phyloP scores from a whole-genome alignment of 495 filamentous ascomycete genomes.

The Aspergillus cavernicola region DNA sequence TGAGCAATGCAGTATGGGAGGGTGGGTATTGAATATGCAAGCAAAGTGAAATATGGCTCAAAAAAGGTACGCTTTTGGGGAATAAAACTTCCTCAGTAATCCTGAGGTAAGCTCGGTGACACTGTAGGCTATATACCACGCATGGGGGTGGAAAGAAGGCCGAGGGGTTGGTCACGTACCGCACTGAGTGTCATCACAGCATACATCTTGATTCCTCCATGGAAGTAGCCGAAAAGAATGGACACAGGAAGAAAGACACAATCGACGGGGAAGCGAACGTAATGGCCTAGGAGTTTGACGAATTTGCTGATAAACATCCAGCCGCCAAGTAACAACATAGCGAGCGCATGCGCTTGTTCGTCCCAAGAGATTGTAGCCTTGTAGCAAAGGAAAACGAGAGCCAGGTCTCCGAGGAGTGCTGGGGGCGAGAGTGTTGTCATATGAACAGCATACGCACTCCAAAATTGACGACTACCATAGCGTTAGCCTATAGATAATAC shows the following conservation, averaged over 20 bases:
- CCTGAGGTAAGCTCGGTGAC: too few species aligned
- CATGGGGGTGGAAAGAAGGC: conserved; percentile 6
- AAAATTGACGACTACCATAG: conserved; percentile 58
- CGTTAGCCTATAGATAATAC: conserved; percentile 26
- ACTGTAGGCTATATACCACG: conserved; percentile 1
- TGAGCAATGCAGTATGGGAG: conserved; percentile 3
- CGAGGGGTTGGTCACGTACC: conserved; percentile 43
- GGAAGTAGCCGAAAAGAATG: conserved; percentile 73
- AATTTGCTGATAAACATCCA: conserved; percentile 73
- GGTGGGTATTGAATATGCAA: not conserved
- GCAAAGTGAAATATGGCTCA: too few species aligned
- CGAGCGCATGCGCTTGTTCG: conserved; percentile 33
- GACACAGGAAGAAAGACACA: conserved; percentile 66
- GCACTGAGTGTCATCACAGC: conserved; percentile 66
- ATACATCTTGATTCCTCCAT: conserved; percentile 74
- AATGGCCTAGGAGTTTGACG: conserved; percentile 72
- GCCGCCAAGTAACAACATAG: conserved; percentile 48
- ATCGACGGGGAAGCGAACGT: conserved; percentile 66
- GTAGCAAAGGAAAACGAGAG: conserved; percentile 53
- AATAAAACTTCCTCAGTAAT: too few species aligned
- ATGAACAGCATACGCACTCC: conserved; percentile 74
- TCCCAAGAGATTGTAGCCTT: conserved; percentile 46
- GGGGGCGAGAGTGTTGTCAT: conserved; percentile 70
- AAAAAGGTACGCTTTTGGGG: too few species aligned
- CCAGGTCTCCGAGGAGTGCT: conserved; percentile 59